These are phyloP conservation scores for Solanum virginianum DNA, from an alignment of 257 asterid genomes.

Conservation along the genomic window DNA sequence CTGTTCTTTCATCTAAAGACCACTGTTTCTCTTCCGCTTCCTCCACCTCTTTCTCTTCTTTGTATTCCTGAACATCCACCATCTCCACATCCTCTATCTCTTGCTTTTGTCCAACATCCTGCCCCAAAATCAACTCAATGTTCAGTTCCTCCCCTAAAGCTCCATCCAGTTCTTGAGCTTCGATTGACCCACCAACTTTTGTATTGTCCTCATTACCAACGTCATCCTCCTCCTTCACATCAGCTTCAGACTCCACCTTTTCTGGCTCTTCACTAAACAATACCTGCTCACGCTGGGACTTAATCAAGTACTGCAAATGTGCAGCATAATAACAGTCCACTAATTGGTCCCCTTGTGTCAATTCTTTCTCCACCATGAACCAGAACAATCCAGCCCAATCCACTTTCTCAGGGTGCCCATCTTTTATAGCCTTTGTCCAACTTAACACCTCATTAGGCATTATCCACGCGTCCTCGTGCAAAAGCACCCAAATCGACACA, in stretches of 20 bases:
- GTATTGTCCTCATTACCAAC: neutral
- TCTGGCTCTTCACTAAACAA: conserved; percentile 20
- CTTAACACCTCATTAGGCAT: conserved; percentile 55
- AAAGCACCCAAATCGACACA: conserved; percentile 56
- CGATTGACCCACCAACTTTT: neutral
- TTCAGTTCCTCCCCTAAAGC: conserved; percentile 27
- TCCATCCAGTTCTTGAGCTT: conserved; percentile 5
- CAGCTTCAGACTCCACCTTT: conserved; percentile 15
- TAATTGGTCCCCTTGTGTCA: conserved; percentile 51
- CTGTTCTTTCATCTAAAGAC: conserved; percentile 39
- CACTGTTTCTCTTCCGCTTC: conserved; percentile 30
- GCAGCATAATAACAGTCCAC: conserved; percentile 69
- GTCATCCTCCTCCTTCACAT: conserved; percentile 5
- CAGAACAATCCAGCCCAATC: conserved; percentile 82
- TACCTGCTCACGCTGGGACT: conserved; percentile 31
- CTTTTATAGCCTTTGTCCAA: conserved; percentile 50
- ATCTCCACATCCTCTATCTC: conserved; percentile 22
- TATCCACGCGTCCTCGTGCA: conserved; percentile 76
- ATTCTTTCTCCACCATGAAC: conserved; percentile 89
- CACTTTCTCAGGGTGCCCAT: conserved; percentile 75
- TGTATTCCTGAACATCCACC: conserved; percentile 35
- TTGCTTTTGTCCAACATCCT: conserved; percentile 31
- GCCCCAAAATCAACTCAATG: conserved; percentile 69
- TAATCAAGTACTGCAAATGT: conserved; percentile 70
- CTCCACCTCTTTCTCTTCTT: conserved; percentile 18